phyloP scores from a whole-genome alignment of 257 asterid genomes.

The Solanum microdontum region DNA sequence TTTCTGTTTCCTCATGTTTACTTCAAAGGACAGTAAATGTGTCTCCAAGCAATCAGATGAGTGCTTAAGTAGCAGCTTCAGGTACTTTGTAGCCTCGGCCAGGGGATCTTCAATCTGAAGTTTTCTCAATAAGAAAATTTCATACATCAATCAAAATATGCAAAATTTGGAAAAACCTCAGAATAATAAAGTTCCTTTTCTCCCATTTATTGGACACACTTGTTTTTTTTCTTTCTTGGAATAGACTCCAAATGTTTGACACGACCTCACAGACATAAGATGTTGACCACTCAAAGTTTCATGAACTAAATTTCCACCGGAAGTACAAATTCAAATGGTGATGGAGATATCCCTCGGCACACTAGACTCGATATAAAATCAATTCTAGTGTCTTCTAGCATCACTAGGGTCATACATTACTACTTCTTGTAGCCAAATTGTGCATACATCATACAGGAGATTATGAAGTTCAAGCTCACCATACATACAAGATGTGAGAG shows the following conservation, averaged over 20 bases:
- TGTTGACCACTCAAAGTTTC: neutral
- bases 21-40: constrained; percentile 84
- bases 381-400: neutral
- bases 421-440: neutral
- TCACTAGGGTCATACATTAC: neutral
- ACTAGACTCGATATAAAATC: neutral
- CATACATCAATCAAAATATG: neutral
- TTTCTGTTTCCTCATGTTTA: constrained; percentile 78
- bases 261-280: neutral
- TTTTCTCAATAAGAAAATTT: neutral
- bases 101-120: constrained; percentile 89
- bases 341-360: neutral
- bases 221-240: neutral
- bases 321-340: neutral
- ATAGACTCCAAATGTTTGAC: neutral
- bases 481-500: neutral
- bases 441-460: neutral
- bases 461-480: neutral
- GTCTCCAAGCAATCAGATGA: constrained; percentile 77
- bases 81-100: constrained; percentile 83
- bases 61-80: constrained; percentile 88
- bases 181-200: neutral
- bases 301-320: neutral
- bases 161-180: neutral
- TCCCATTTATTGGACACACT: neutral